Evolutionary conservation across 1,139 yeast species (phyloP).

Genomic region (Entelexis paramagnoliae): DNA sequence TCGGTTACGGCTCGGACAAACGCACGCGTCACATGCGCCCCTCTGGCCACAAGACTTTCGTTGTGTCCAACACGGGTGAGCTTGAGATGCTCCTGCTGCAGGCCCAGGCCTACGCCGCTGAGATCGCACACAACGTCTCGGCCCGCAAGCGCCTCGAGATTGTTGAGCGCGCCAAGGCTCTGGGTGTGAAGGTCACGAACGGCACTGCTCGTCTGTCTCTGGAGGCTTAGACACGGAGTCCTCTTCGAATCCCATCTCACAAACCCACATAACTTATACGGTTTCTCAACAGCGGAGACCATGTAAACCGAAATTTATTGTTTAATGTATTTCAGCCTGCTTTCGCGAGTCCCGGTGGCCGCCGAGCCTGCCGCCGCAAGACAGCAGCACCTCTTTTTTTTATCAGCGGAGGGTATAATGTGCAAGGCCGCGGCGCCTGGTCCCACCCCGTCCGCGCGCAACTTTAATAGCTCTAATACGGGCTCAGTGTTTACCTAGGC

Average conservation of each 20-base stretch:
- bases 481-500: no score
- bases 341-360: background rate
- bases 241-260: background rate
- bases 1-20: conserved; percentile 99
- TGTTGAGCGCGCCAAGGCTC: conserved; percentile 94
- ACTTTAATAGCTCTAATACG: no score
- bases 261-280: conserved; percentile 7
- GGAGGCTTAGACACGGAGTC: conserved; percentile 61
- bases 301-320: conserved; percentile 1
- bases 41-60: conserved; percentile 96
- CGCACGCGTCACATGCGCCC: conserved; percentile 93
- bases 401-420: no score
- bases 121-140: conserved; percentile 97
- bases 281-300: background rate
- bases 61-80: conserved; percentile 86
- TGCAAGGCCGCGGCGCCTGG: no score
- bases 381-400: no score
- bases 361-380: no score
- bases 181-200: conserved; percentile 98
- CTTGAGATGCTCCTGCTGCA: conserved; percentile 93
- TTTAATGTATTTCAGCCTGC: conserved; percentile 3
- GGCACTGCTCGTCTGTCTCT: conserved; percentile 97
- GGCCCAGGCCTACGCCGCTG: conserved; percentile 99
- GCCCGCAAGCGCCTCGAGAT: conserved; percentile 97
- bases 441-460: no score